These are phyloP conservation scores for Ensete glaucum DNA, from an alignment of 176 grass and related monocot species.

Conservation along the genomic window DNA sequence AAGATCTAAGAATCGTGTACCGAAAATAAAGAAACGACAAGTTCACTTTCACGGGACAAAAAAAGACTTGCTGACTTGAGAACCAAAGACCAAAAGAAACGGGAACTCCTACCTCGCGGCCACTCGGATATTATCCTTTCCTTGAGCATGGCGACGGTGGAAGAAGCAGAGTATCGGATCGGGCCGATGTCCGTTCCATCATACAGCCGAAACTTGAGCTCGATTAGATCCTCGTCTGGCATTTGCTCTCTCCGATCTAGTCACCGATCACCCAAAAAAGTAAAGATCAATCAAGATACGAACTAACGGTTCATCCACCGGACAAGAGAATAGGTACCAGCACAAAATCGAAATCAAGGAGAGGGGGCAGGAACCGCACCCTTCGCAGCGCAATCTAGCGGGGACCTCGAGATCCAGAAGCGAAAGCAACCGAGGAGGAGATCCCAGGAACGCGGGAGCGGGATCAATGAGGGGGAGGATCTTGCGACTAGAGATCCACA, in stretches of 20 bases:
- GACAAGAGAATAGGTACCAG: not conserved
- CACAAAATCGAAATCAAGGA: not conserved
- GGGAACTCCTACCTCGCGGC: constrained; percentile 43
- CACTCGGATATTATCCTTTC: constrained; percentile 61
- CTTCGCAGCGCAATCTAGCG: not conserved
- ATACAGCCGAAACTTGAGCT: constrained; percentile 55
- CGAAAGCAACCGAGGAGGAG: not conserved
- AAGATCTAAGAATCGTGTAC: too few relatives aligned
- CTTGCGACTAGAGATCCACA: not conserved
- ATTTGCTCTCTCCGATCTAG: constrained; percentile 5
- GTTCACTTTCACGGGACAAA: not conserved
- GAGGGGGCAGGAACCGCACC: not conserved
- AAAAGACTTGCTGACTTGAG: not conserved
- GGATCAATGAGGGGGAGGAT: not conserved
- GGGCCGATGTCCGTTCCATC: constrained; percentile 68
- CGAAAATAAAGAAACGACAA: too few relatives aligned
- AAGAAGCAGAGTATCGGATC: constrained; percentile 43
- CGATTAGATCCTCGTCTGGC: constrained; percentile 38
- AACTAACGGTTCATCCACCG: not conserved
- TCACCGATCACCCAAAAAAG: not conserved
- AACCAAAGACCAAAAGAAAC: constrained; percentile 1
- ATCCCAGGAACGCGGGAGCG: not conserved
- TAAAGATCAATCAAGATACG: not conserved
- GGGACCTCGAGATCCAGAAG: not conserved
- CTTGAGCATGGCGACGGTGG: constrained; percentile 58